Base-by-base conservation (phyloP, 768 basidiomycete genomes). In the Naganishia kalamii region DNA sequence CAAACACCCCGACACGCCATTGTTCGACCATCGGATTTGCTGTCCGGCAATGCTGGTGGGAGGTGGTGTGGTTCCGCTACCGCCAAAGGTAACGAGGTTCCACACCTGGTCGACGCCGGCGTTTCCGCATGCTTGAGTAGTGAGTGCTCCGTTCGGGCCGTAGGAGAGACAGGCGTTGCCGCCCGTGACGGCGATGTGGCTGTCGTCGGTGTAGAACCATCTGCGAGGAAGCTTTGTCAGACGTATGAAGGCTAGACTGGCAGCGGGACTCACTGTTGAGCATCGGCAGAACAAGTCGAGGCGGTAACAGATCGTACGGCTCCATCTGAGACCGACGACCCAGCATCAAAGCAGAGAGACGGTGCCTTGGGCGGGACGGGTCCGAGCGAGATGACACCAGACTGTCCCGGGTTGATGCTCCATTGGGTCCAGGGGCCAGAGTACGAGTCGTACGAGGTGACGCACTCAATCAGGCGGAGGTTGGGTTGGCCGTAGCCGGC, bases 181-280 rank as follows among this genome's bases (percentile, higher is more conserved):
- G 46, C 74, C 74, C 8, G 72, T 75, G 69, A 75, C 73, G 41
- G 77, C 75, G 44, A 78, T 72, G 11, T 74, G 69, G 32, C 72
- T 64, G 66, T 76, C 77, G 49, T 62, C 70, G 33, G 70, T 71
- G 52, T 65, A 63, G 60, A 57, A 69, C 70, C 68, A 71, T 30
- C 54, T 57, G 19, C 2, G n/a, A 40, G n/a, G n/a, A 25, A 10
- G 21, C n/a, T 7, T 4, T 19, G 43, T 46, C 46, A 48, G 46
- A 17, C 41, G 35, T 25, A 6, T 35, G 8, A 29, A 57, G 65
- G 29, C 60, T 43, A 33, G 48, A 51, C 23, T 51, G 60, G 54
- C 50, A 63, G 35, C 6, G 35, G 40, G 11, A 57, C 54, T 25
- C 25, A 57, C 54, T 57, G 23, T 27, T 57, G 54, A 11, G 35